A percentile compares a stretch with the other conserved stretches of the same genome.
Conservation (phyloP, 805 yeast genomes). For the Candida broadrunensis region DNA sequence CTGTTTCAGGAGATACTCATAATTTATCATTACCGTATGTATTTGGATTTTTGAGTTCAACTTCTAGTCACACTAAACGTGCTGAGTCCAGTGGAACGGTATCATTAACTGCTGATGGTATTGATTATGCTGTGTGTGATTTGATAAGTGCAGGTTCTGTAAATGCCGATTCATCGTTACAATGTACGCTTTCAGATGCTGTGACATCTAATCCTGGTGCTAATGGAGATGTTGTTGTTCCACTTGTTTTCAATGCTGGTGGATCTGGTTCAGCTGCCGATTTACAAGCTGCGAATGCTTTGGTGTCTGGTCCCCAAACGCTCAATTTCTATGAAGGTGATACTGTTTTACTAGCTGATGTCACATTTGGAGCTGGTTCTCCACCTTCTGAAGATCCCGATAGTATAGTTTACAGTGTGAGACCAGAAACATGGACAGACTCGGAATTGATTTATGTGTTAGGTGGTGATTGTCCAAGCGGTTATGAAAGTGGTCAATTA, state of each 20-base stretch:
- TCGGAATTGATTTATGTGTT: not conserved
- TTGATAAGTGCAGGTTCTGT: not conserved
- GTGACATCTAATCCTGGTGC: not conserved
- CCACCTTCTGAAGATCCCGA: not conserved
- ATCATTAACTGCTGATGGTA: not conserved
- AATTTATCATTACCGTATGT: too few relatives aligned
- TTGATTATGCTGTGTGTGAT: not conserved
- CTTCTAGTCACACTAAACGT: too few relatives aligned
- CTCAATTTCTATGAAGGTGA: not conserved
- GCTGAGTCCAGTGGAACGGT: not conserved
- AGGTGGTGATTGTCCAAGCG: not conserved
- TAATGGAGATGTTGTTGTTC: not conserved
- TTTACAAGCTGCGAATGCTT: not conserved
- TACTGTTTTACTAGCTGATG: not conserved
- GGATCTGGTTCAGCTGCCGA: not conserved
- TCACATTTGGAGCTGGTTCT: not conserved
- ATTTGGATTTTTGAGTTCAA: too few relatives aligned
- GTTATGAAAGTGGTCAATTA: not conserved
- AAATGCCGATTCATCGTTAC: not conserved
- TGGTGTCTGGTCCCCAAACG: not conserved
- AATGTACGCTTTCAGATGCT: not conserved
- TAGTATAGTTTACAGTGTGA: not conserved
- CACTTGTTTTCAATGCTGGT: not conserved
- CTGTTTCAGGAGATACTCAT: too few relatives aligned
- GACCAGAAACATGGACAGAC: not conserved